phyloP scores from a whole-genome alignment of 179 eudicot genomes.

The Sideroxylon spinosum region DNA sequence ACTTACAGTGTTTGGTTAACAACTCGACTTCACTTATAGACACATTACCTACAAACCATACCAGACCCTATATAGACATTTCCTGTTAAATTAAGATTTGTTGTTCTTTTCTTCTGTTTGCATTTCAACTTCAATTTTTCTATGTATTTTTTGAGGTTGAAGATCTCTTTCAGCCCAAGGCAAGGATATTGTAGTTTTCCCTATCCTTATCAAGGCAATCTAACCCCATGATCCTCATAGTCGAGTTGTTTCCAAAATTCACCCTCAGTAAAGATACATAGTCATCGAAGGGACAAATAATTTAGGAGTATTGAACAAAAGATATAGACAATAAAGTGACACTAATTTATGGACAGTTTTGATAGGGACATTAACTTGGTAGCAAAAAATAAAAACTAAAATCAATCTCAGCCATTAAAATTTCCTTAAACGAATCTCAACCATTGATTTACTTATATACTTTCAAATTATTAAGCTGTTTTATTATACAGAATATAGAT shows the following conservation, averaged over 20 bases:
- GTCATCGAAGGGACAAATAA: too few species aligned
- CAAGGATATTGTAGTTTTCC: conserved; percentile 72
- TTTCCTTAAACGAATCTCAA: too few species aligned
- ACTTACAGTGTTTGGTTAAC: conserved; percentile 29
- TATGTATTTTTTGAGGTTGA: conserved; percentile 7
- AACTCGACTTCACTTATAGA: conserved; percentile 23
- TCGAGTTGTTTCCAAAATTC: conserved; percentile 67
- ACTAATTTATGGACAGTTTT: too few species aligned
- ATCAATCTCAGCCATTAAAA: too few species aligned
- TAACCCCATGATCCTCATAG: conserved; percentile 72
- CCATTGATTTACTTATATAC: too few species aligned
- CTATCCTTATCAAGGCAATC: conserved; percentile 76
- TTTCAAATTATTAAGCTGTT: too few species aligned
- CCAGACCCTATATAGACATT: conserved; percentile 9
- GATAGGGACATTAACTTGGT: too few species aligned
- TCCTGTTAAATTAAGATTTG: conserved; percentile 16
- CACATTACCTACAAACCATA: conserved; percentile 17
- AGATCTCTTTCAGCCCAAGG: conserved; percentile 46
- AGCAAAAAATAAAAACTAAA: too few species aligned
- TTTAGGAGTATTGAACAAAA: too few species aligned
- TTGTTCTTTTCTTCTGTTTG: not conserved
- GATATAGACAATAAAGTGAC: too few species aligned
- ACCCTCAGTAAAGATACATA: conserved; percentile 68
- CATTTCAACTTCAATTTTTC: conserved; percentile 6
- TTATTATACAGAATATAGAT: too few species aligned